phyloP scores from a whole-genome alignment of 2,329 filamentous ascomycete species.

The Fusarium equiseti region DNA sequence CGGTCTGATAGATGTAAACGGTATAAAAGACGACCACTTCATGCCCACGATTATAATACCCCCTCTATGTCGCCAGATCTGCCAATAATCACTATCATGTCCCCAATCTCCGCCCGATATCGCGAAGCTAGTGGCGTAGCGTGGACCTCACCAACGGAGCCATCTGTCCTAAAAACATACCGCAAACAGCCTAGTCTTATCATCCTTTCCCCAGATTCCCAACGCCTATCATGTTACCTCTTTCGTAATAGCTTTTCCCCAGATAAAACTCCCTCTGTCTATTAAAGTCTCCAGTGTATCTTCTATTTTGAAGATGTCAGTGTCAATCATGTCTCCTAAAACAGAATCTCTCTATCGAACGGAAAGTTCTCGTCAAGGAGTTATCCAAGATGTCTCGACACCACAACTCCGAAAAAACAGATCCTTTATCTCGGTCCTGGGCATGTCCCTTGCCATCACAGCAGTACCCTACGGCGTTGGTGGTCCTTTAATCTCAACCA shows the following conservation, averaged over 20 bases:
- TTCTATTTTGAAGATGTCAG: rapidly evolving
- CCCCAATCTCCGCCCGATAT: background rate
- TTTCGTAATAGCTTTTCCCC: background rate
- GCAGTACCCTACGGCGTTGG: background rate
- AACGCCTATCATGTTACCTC: background rate
- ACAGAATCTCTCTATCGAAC: background rate
- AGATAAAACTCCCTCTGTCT: background rate
- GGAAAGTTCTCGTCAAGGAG: background rate
- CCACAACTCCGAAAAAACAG: conserved; percentile 5
- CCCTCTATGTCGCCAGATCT: too few relatives aligned
- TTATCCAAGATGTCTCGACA: background rate
- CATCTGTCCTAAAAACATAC: background rate
- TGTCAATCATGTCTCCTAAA: background rate
- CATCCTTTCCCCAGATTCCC: background rate
- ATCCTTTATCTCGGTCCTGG: background rate
- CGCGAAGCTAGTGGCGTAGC: background rate
- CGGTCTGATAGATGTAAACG: background rate
- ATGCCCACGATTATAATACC: background rate
- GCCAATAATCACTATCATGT: too few relatives aligned
- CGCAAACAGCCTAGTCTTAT: background rate
- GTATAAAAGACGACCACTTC: background rate
- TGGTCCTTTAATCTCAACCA: background rate
- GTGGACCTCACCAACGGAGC: background rate
- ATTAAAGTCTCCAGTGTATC: too few relatives aligned
- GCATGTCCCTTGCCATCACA: conserved; percentile 5